Evolutionary conservation across 1,139 yeast genomes (phyloP).

Genomic region (Geotrichum phurueaensis): DNA sequence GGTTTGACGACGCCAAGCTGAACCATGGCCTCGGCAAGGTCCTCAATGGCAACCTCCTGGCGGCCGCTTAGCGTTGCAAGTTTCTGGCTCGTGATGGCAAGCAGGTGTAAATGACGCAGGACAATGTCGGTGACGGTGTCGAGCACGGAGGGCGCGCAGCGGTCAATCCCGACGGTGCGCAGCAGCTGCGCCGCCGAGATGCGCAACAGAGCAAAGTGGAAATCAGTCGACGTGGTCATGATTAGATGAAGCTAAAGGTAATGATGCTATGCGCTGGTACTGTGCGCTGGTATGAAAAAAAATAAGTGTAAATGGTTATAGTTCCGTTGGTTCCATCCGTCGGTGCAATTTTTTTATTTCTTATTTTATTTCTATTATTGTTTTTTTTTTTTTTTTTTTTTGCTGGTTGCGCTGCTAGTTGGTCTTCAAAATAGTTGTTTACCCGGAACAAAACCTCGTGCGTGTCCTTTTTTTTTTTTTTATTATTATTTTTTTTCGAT

Average conservation of each 20-base stretch:
- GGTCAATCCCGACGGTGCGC: conserved; percentile 67
- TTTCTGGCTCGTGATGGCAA: conserved; percentile 42
- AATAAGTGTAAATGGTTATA: not conserved
- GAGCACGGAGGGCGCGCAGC: conserved; percentile 55
- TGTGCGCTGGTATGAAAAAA: not conserved
- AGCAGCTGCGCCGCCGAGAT: conserved; percentile 62
- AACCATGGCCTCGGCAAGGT: conserved; percentile 56
- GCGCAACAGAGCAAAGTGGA: conserved; percentile 55
- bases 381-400: not conserved
- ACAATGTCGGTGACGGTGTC: conserved; percentile 60
- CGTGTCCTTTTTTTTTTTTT: not conserved
- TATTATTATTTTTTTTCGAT: too few species aligned
- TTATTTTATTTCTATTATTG: not conserved
- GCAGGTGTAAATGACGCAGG: conserved; percentile 47
- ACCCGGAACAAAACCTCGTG: not conserved
- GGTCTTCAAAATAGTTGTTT: not conserved
- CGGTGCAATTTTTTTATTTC: too few species aligned
- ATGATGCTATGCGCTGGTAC: not conserved
- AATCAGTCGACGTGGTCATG: conserved; percentile 33
- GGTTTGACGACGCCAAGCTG: conserved; percentile 52
- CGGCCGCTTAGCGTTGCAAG: conserved; percentile 41
- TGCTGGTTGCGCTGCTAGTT: not conserved
- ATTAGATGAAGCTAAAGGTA: not conserved
- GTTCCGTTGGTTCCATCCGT: too few species aligned
- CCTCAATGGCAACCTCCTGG: conserved; percentile 46